Percentiles rank a stretch among this genome's conserved stretches.
Evolutionary conservation across 257 asterid genomes (phyloP).

Genomic region (Dorcoceras hygrometricum): DNA sequence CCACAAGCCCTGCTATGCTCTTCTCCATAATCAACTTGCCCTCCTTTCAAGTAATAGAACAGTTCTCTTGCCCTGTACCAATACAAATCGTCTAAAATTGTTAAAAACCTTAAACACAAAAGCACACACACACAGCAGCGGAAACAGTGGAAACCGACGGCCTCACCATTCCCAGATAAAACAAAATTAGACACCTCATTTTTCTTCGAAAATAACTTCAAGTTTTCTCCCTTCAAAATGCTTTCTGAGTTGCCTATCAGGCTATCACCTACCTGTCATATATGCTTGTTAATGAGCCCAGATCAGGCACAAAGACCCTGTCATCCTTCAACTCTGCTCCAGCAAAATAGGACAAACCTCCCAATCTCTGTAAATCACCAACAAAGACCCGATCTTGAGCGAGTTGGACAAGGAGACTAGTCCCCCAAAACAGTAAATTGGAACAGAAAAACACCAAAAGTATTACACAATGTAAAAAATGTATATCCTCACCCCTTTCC

Average conservation of each 20-base stretch:
- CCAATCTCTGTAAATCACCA: slow-evolving; percentile 57
- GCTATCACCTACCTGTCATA: slow-evolving; percentile 59
- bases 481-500: slow-evolving; percentile 75
- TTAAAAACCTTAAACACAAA: slow-evolving; percentile 17
- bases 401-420: neutral
- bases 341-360: slow-evolving; percentile 89
- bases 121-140: neutral
- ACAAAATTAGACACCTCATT: neutral
- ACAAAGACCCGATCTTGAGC: slow-evolving; percentile 18
- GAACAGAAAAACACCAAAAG: neutral
- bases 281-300: slow-evolving; percentile 81
- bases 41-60: slow-evolving; percentile 95
- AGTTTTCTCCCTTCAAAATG: neutral
- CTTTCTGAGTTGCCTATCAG: neutral
- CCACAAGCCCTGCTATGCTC: slow-evolving; percentile 93
- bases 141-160: too few relatives aligned
- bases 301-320: slow-evolving; percentile 93
- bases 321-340: slow-evolving; percentile 99
- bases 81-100: slow-evolving; percentile 27
- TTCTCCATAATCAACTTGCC: slow-evolving; percentile 92
- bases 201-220: neutral
- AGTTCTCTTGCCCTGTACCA: slow-evolving; percentile 85
- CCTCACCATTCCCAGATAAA: too few relatives aligned
- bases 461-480: neutral
- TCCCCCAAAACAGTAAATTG: slow-evolving; percentile 9